Evolutionary conservation across 495 filamentous ascomycete species (phyloP), one percentile per base, ranked within the genome.

Genomic region (Talaromyces stipitatus): DNA sequence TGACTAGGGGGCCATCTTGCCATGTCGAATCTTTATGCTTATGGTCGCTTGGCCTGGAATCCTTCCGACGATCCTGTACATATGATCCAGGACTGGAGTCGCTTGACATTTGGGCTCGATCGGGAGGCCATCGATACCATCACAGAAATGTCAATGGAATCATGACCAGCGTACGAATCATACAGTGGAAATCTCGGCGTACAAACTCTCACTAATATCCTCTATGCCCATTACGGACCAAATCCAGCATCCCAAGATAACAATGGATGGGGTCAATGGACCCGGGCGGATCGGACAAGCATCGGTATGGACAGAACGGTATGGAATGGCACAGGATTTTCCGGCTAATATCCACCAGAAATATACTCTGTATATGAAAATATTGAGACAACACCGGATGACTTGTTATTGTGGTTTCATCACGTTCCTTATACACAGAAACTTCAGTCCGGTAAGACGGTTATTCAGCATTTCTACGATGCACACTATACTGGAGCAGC

Each of bases 401-500:
- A 89, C 43, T 63, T 88, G 0, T 69, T n/a, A n/a, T n/a, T 89
- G 4, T 89, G 86, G 85, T 90, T 90, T 72, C 86, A 89, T 62
- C 86, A 90, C 62, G 84, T 89, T 2, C 73, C 75, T 29, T 89
- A 86, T 60, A 88, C 83, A 0, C 79, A 87, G 38, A 67, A 64
- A 18, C 78, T 89, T 9, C 70, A 85, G 43, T 82, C 75, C 5
- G 83, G 84, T 9, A 82, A 86, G 66, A 85, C 84, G 0, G 84
- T 89, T 2, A 88, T 89, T 53, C 85, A 89, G 66, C 83, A 89
- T 87, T n/a, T 89, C 64, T 88, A 88, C 63, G 82, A 89, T 60
- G 82, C 82, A 30, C 78, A 89, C 65, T 88, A 89, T 67, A 68
- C 58, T 11, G 85, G 86, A 11, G 78, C 80, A 20, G 77, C 71